Evolutionary conservation across 2,329 filamentous ascomycete species (phyloP), one percentile per base, ranked within the genome.

Genomic region (Colletotrichum sp.): DNA sequence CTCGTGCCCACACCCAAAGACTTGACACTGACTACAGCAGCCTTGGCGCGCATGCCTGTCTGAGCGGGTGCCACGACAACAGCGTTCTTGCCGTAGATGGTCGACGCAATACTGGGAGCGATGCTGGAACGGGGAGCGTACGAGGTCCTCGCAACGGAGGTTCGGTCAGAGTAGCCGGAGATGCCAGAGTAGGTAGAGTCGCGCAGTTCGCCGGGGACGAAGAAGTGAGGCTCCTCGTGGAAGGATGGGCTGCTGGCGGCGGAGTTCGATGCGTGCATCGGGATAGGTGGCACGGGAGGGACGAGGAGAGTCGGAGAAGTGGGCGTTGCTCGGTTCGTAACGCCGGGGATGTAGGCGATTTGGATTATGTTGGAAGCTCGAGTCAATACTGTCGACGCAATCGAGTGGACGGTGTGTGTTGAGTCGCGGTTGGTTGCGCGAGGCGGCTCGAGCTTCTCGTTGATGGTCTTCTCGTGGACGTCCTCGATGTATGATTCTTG

Each of bases 311-410:
- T 93, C 5, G 95, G 95, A 1, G 95, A 96, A n/a, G 94, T 93
- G 7, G 95, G 94, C 9, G 93, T 93, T 15, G 96, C 96, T 79
- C 96, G 92, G 86, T 98, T 98, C 76, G 95, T 98, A 81, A 99
- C 96, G 76, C 97, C 97, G 16, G 97, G 97, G 79, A 99, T 99
- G 85, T 99, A 99, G 72, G 97, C 97, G 85, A 99, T 99, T 86
- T 99, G 97, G 81, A 99, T 99, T 83, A 99, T 96, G 87, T 99
- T 99, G 81, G 97, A 99, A 65, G 97, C 97, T 77, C 97, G 93
- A 21, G 97, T 99, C 76, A 98, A 91, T 75, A 99, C 96, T 30
- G 96, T 99, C 12, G 96, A 98, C 18, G 97, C 97, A 82, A 99
- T 95, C 15, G 96, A 99, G 81, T 94, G 91, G 71, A 96, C 93